phyloP scores from a whole-genome alignment of 257 asterid genomes.

The Forsythia suspensa region DNA sequence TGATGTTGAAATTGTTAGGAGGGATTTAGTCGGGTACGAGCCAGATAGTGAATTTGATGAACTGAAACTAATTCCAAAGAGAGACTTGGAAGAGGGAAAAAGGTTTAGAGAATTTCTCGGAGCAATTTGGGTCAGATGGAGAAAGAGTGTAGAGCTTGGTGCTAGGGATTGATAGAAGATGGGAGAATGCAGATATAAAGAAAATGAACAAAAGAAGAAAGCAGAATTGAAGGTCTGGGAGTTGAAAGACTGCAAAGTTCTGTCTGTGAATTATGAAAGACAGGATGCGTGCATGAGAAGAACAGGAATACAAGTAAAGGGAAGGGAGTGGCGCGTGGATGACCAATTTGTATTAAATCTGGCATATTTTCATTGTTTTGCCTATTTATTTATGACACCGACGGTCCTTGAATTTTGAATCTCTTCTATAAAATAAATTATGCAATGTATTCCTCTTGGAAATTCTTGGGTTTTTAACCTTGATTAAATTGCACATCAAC shows the following conservation, averaged over 20 bases:
- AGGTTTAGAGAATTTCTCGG: background rate
- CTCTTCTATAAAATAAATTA: background rate
- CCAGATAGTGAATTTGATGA: background rate
- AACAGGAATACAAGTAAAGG: background rate
- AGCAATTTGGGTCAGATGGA: background rate
- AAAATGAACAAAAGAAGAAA: background rate
- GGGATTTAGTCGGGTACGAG: no score
- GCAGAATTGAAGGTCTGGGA: background rate
- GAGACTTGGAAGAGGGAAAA: background rate
- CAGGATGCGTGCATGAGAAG: background rate
- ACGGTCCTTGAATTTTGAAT: background rate
- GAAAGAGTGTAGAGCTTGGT: background rate
- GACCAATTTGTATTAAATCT: background rate
- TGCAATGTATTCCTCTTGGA: background rate
- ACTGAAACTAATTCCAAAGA: background rate
- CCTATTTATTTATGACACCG: background rate
- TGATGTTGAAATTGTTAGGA: background rate
- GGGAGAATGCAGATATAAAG: background rate
- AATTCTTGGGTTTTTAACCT: background rate
- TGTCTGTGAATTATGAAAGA: background rate
- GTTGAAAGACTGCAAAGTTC: background rate
- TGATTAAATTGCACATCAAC: background rate
- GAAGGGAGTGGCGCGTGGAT: conserved; percentile 11
- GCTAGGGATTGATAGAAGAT: background rate
- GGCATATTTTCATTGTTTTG: background rate